Evolutionary conservation across 2,329 filamentous ascomycete species (phyloP), one percentile per base, ranked within the genome.

Genomic region (Seiridium cupressi): DNA sequence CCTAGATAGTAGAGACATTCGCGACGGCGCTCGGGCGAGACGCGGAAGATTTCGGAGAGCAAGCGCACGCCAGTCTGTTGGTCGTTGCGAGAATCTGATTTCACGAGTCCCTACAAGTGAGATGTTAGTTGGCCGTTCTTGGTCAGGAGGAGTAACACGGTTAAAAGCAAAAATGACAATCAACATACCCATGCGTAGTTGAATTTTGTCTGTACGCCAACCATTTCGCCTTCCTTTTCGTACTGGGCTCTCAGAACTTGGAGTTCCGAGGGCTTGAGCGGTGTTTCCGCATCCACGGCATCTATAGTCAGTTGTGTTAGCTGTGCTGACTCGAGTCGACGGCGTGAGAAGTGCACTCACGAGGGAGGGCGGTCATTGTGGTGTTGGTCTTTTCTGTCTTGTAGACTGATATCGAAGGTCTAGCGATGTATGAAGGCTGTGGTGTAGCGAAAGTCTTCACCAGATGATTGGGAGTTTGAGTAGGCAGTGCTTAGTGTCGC

Each of bases 1-100:
- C 92, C 95, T 58, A 99, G 88, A 78, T 99, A 99, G 82, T 97
- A 99, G 63, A 99, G 90, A 73, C 95, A 99, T 84, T 99, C 95
- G 71, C 95, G 89, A 72, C 95, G 89, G 69, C 95, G 91, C 77
- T 98, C 95, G 66, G 92, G 93, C 42, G 92, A 90, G 61, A 89
- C 89, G 73, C 94, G 92, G 84, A 98, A 99, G 78, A 99, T 99
- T 68, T 98, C 94, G 68, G 92, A 93, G 61, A 98, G 89, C 40
- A 98, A 86, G 66, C 92, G 92, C 64, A 98, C 93, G 69, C 94
- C 94, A 76, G 95, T 88, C 81, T 98, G 94, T 75, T 98, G 94
- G 70, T 99, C 93, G 73, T 83, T 76, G 66, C 95, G 91, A 57
- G 83, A 79, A 73, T 87, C 88, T 63, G 94, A 97, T 82, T 98